phyloP scores from a whole-genome alignment of 306 rosid genomes.

The Fragaria vesca region DNA sequence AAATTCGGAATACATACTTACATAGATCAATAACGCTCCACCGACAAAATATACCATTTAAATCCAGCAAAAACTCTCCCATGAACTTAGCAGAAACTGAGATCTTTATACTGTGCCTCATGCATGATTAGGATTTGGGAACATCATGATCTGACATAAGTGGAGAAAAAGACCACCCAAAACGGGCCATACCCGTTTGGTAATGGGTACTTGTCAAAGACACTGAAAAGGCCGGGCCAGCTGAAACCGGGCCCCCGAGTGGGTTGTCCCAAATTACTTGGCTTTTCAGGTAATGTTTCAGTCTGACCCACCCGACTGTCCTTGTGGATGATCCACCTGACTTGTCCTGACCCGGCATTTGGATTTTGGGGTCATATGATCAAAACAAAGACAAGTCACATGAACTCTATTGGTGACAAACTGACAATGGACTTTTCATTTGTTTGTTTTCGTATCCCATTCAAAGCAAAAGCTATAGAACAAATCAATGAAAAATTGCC shows the following conservation, averaged over 20 bases:
- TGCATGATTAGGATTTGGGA: constrained; percentile 1
- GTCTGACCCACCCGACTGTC: constrained; percentile 18
- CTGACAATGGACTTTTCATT: constrained; percentile 7
- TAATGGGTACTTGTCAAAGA: background rate
- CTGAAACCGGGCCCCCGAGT: constrained; percentile 15
- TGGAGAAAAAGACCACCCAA: constrained; percentile 10
- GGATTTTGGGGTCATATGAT: background rate
- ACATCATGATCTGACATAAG: background rate
- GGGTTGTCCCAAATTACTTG: constrained; percentile 10
- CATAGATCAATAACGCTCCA: background rate
- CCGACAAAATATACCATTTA: background rate
- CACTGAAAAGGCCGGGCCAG: constrained; percentile 20
- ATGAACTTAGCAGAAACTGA: background rate
- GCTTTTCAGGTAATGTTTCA: constrained; percentile 25
- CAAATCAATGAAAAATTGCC: constrained; percentile 9
- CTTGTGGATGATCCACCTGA: constrained; percentile 29
- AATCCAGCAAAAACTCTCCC: background rate
- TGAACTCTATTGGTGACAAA: constrained; percentile 27
- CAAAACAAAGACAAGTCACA: constrained; percentile 26
- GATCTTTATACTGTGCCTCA: constrained; percentile 4
- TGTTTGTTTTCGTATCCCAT: constrained; percentile 20
- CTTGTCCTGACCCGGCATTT: constrained; percentile 23
- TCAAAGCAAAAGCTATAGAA: background rate
- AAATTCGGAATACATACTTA: background rate
- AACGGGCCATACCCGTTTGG: constrained; percentile 10